Base-by-base conservation (phyloP, 805 yeast species). In the Saturnispora serradocipensis region DNA sequence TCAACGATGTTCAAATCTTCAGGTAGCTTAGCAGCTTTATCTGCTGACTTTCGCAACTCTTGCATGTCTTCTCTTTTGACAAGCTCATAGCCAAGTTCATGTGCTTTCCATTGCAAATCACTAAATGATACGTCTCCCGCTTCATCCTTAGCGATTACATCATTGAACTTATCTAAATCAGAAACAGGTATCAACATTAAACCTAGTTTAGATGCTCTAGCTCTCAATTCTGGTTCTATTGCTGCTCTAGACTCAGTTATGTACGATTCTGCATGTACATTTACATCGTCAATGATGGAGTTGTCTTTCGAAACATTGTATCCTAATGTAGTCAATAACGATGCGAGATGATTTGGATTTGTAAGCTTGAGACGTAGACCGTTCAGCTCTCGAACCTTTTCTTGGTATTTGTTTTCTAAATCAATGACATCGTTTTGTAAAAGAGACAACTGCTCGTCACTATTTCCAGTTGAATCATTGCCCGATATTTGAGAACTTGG, bases 131-230 rank as follows among this genome's bases (percentile, higher is more conserved):
- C 27, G 13, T 47, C 34, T 3, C 49, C 52, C 5, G 44, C 57
- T 20, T 54, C 56, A n/a, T 59, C 67, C 35, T 54, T 60, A 20
- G 59, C 52, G 3, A 63, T 24, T 16, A 22, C 57, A 11, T 66
- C 58, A n/a, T 50, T 57, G 39, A 58, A 61, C 16, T 56, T 63
- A 32, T 52, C 54, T 7, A 46, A 18, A 3, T 58, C 59, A 11
- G 52, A 52, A 34, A 62, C 13, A 20, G 74, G 66, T 15, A 71
- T 65, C 38, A 75, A 53, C 22, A 58, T 62, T 58, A 66, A 61
- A 10, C 72, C 71, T 28, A 69, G 59, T 10, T 60, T 58, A 25
- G 51, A 32, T 16, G 51, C 51, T n/a, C 20, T 2, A 77, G 77
- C 44, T 62, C 59, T 18, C 42, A 51, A 36, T 51, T 50, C 36